Conservation (phyloP, 352 stramenopile genomes). For the Stramenopiles sp. region DNA sequence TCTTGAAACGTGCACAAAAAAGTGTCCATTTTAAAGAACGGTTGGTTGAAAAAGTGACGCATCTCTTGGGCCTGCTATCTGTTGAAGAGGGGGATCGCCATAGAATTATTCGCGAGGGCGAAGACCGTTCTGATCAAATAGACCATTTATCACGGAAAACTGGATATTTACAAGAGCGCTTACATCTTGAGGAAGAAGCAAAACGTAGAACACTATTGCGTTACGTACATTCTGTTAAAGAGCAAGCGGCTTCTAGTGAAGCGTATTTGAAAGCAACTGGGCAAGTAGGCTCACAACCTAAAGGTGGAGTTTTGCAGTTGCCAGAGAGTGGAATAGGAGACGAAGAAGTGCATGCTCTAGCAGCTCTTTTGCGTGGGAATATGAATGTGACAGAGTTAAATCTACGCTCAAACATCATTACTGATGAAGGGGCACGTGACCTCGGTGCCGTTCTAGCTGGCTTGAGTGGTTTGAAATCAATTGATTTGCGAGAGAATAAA, state of each 20-base stretch:
- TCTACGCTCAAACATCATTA: conserved; percentile 66
- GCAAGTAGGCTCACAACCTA: conserved; percentile 10
- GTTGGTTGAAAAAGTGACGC: conserved; percentile 55
- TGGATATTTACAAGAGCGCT: conserved; percentile 47
- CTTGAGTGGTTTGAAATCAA: conserved; percentile 40
- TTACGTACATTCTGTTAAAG: conserved; percentile 68
- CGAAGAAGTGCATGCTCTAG: conserved; percentile 82
- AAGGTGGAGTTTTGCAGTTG: conserved; percentile 30
- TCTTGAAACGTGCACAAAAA: conserved; percentile 74
- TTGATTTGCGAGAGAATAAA: conserved; percentile 74
- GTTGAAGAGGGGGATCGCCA: conserved; percentile 46
- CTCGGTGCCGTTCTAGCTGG: conserved; percentile 68
- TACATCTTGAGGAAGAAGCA: conserved; percentile 73
- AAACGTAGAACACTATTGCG: conserved; percentile 78
- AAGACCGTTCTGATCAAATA: conserved; percentile 49
- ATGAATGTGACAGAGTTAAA: conserved; percentile 75
- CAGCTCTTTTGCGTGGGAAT: conserved; percentile 62
- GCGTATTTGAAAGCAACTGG: conserved; percentile 28
- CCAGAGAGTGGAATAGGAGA: conserved; percentile 69
- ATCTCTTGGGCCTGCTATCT: conserved; percentile 45
- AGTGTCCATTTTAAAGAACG: conserved; percentile 71
- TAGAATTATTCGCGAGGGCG: conserved; percentile 33
- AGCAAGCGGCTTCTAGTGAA: background rate
- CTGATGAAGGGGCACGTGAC: conserved; percentile 66
- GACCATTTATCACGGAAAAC: conserved; percentile 43